Conservation (phyloP, 805 yeast species). For the Wickerhamiella vanderwaltii region DNA sequence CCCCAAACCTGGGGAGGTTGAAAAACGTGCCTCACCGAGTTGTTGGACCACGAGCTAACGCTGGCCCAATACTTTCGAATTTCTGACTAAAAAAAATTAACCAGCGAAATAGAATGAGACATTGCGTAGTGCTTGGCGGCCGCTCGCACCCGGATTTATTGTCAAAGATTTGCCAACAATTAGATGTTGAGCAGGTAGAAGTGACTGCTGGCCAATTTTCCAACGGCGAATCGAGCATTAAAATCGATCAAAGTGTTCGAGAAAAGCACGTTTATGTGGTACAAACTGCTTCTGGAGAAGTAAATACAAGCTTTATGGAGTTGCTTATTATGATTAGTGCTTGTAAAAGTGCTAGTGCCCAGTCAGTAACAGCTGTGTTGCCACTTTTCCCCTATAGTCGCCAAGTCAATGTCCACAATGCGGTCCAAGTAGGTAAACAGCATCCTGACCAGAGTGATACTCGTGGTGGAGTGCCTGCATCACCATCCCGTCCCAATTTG, state of each 20-base stretch:
- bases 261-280: conserved; percentile 91
- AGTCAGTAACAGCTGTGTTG: conserved; percentile 76
- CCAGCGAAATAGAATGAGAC: conserved; percentile 42
- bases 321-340: conserved; percentile 77
- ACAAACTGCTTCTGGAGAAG: conserved; percentile 79
- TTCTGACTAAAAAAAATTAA: too few relatives aligned
- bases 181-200: conserved; percentile 61
- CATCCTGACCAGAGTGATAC: background rate
- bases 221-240: conserved; percentile 90
- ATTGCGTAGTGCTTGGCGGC: conserved; percentile 82
- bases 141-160: conserved; percentile 76
- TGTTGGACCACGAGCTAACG: too few relatives aligned
- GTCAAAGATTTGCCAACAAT: conserved; percentile 57
- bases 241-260: conserved; percentile 76
- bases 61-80: too few relatives aligned
- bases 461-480: background rate
- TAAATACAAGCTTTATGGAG: conserved; percentile 77
- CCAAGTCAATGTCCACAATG: conserved; percentile 87
- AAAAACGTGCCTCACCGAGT: too few relatives aligned
- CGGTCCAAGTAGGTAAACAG: conserved; percentile 21
- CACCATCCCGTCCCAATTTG: conserved; percentile 2
- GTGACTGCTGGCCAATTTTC: conserved; percentile 38
- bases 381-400: conserved; percentile 93
- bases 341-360: conserved; percentile 83
- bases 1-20: too few relatives aligned